phyloP scores from a whole-genome alignment of 768 basidiomycete species.

The Amanita rubescens region DNA sequence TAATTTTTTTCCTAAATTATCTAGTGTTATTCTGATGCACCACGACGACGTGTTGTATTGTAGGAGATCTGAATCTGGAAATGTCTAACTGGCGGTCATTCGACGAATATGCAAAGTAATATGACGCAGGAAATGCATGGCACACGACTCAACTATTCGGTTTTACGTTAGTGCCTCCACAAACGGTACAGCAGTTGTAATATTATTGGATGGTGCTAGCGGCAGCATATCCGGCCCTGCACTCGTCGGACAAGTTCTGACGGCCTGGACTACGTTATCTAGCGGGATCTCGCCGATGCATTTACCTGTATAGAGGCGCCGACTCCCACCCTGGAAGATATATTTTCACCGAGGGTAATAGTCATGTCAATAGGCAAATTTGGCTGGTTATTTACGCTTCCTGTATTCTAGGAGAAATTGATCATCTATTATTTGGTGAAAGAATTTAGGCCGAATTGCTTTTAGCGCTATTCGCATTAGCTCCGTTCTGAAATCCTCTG shows the following conservation, averaged over 20 bases:
- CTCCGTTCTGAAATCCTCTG: too few species aligned
- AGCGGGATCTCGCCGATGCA: too few species aligned
- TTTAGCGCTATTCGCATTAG: too few species aligned
- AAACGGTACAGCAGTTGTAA: constrained; percentile 77
- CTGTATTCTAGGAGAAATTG: too few species aligned
- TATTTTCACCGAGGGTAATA: too few species aligned
- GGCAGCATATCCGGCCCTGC: constrained; percentile 66
- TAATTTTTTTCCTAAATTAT: constrained; percentile 50
- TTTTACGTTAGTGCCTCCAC: constrained; percentile 66
- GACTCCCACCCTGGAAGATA: too few species aligned
- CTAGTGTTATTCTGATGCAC: constrained; percentile 75
- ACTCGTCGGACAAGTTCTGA: constrained; percentile 66
- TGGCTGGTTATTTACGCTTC: too few species aligned
- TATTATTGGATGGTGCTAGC: constrained; percentile 82
- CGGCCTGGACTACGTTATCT: constrained; percentile 57
- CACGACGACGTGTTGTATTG: constrained; percentile 51
- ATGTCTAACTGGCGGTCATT: constrained; percentile 38
- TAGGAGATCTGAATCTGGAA: constrained; percentile 41
- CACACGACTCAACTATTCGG: constrained; percentile 38
- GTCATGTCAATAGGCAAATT: too few species aligned
- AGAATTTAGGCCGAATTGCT: too few species aligned
- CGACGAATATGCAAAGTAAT: neutral
- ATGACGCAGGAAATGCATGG: constrained; percentile 17
- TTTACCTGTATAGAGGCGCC: too few species aligned
- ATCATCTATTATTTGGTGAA: too few species aligned